Percentiles rank a stretch among this genome's conserved stretches.
Evolutionary conservation across 176 grass and related monocot species (phyloP).

Genomic region (Oryza meyeriana): DNA sequence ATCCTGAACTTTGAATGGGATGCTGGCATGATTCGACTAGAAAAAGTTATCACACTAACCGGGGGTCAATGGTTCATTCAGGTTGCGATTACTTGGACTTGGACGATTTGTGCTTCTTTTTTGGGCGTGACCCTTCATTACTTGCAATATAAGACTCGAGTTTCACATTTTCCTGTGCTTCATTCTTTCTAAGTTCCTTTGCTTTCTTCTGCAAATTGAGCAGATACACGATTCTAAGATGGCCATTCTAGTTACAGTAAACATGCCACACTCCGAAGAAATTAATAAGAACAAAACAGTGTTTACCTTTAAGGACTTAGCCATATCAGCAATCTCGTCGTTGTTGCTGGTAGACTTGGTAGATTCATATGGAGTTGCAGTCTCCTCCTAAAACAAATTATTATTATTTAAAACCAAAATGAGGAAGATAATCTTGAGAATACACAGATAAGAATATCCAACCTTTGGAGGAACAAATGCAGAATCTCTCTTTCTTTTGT

Average conservation of each 20-base stretch:
- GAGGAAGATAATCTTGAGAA: not conserved
- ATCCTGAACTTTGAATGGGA: not conserved
- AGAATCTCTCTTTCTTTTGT: conserved; percentile 89
- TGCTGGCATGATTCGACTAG: not conserved
- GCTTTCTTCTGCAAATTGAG: conserved; percentile 70
- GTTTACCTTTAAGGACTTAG: conserved; percentile 84
- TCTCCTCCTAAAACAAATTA: conserved; percentile 65
- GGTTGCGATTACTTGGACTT: conserved; percentile 40
- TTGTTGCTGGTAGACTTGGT: conserved; percentile 39
- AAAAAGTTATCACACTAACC: not conserved
- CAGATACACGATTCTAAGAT: not conserved
- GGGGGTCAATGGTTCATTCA: not conserved
- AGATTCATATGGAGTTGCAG: conserved; percentile 30
- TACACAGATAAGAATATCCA: not conserved
- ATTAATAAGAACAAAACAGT: not conserved
- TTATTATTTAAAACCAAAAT: conserved; percentile 11
- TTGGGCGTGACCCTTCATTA: conserved; percentile 44
- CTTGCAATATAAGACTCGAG: conserved; percentile 72
- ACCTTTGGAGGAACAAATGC: conserved; percentile 91
- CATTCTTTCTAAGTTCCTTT: conserved; percentile 66
- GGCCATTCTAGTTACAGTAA: not conserved
- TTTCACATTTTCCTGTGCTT: conserved; percentile 53
- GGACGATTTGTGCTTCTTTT: conserved; percentile 60
- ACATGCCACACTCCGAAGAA: not conserved
- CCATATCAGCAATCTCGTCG: conserved; percentile 45